phyloP scores from a whole-genome alignment of 1,139 yeast species.

The Geotrichum candidum region DNA sequence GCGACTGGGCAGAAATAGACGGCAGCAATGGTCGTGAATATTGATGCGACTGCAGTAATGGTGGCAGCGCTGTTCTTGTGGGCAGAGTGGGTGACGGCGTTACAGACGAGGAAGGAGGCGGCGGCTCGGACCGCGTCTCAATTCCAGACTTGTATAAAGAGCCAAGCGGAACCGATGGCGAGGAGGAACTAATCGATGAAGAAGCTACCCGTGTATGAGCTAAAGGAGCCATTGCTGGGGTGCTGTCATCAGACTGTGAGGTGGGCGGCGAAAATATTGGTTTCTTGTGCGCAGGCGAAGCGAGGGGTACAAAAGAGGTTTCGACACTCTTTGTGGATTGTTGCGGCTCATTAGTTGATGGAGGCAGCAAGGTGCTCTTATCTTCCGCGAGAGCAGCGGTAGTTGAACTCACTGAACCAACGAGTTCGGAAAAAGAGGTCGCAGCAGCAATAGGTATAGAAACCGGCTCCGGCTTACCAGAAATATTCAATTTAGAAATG shows the following conservation, averaged over 20 bases:
- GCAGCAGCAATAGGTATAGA: not conserved
- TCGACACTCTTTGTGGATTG: not conserved
- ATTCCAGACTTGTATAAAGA: not conserved
- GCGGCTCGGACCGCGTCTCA: not conserved
- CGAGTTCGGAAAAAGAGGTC: not conserved
- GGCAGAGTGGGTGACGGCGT: not conserved
- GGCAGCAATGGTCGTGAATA: constrained; percentile 5
- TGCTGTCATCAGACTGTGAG: not conserved
- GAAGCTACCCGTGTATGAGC: not conserved
- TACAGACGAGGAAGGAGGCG: not conserved
- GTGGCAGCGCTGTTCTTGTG: not conserved
- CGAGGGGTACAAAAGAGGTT: not conserved
- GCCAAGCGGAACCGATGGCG: not conserved
- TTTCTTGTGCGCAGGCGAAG: not conserved
- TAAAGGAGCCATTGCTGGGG: not conserved
- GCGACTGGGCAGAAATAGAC: constrained; percentile 2
- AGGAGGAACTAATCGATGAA: not conserved
- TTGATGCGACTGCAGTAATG: not conserved
- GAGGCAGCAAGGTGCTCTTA: not conserved
- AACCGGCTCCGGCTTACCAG: not conserved
- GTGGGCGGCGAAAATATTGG: not conserved
- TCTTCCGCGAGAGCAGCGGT: not conserved
- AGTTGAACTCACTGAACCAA: not conserved
- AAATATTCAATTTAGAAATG: not conserved
- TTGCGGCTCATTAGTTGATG: not conserved